Evolutionary conservation across 2,329 filamentous ascomycete species (phyloP).

Genomic region (Diaporthe destruens): DNA sequence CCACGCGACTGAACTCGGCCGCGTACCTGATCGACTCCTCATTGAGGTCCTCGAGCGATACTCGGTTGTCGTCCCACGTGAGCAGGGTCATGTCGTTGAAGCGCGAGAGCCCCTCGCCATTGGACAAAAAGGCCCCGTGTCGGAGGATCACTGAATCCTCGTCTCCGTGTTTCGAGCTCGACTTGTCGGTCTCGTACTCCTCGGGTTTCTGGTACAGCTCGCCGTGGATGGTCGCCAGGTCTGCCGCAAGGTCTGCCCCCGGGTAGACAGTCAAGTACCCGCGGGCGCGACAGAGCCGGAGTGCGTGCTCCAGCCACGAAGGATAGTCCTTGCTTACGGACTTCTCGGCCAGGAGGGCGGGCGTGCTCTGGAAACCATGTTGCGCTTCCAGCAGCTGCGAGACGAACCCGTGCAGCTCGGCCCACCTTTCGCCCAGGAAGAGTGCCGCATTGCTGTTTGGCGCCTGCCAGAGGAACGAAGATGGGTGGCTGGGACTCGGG

Average conservation of each 20-base stretch:
- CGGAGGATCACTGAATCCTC: conserved; percentile 46
- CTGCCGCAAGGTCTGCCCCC: conserved; percentile 63
- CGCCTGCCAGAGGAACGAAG: conserved; percentile 85
- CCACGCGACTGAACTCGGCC: conserved; percentile 68
- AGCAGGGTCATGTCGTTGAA: conserved; percentile 69
- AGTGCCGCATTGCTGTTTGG: conserved; percentile 86
- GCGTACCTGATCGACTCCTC: conserved; percentile 65
- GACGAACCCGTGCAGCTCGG: conserved; percentile 85
- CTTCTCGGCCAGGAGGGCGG: conserved; percentile 63
- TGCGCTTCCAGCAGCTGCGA: conserved; percentile 69
- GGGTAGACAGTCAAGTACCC: conserved; percentile 88
- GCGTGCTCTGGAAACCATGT: conserved; percentile 50
- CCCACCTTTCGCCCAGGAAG: conserved; percentile 88
- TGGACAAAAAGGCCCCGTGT: conserved; percentile 59
- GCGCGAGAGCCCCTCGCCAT: conserved; percentile 57
- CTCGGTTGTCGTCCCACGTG: conserved; percentile 71
- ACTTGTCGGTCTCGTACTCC: conserved; percentile 62
- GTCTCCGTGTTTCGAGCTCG: conserved; percentile 46
- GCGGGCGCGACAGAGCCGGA: conserved; percentile 80
- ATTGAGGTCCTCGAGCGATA: conserved; percentile 56
- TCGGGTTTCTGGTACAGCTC: conserved; percentile 82
- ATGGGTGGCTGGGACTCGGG: conserved; percentile 49
- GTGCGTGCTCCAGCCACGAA: conserved; percentile 81
- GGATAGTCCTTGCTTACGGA: conserved; percentile 76
- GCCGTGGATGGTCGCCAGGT: conserved; percentile 80